Base-by-base conservation (phyloP, 371 early-diverging fungal genomes). In the Rhizoclosmatium hyalinum region DNA sequence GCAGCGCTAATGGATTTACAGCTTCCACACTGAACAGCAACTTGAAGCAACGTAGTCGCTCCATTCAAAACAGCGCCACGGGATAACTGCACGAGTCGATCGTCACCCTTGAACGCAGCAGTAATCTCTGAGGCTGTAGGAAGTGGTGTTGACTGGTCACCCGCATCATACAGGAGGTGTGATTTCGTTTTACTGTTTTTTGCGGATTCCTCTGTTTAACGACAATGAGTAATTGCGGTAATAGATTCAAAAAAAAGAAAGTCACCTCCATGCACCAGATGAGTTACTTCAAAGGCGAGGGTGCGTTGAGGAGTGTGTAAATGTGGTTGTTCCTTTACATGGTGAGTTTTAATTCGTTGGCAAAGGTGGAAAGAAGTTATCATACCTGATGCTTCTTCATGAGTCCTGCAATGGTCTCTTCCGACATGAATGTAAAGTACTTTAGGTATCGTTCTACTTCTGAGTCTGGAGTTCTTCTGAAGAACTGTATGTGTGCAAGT, bases 261-360 rank as follows among this genome's bases (percentile, higher is more conserved):
- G 74, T 82, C 85, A 90, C 90, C 81, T 65, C 97, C 97, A 80
- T 97, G 97, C 3, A 96, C 92, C 21, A 97, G 85, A 74, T 93
- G 94, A 3, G 96, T 96, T 12, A 93, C 92, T 80, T 96, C 94
- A 39, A 84, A 83, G 0, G 97, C 96, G 12, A 97, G 89, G 10
- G 80, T 56, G 39, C 85, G 85, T 75, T 97, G 96, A 2, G 93
- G 95, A 4, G 84, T 8, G 63, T 92, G 92, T 50, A 81, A 76
- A 73, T 92, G 92, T 0, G 96, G 83, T 0, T 41, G 17, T 50
- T 65, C 44, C 80, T 72, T 17, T 14, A 14, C 47, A 42, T 32
- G 32, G 32, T 32, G 32, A 32, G 32, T 32, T 32, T 32, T 1
- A 32, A 32, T 32, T 32, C 32, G 32, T 32, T 32, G 32, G 1